These are phyloP conservation scores for Urochloa ruziziensis DNA, from an alignment of 176 grass and related monocot species.

Conservation along the genomic window DNA sequence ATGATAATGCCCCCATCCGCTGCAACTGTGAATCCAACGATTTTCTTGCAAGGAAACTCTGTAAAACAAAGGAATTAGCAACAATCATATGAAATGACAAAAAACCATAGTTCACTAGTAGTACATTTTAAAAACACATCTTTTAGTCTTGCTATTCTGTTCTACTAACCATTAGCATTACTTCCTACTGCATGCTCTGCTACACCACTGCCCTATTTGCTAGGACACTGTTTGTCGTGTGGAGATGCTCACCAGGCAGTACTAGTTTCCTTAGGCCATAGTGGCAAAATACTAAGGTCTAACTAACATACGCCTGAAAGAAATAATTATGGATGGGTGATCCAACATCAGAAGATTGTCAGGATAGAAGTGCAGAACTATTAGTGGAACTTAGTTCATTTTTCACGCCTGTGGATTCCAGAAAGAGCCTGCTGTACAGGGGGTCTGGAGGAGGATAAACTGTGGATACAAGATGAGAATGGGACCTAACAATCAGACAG, in stretches of 20 bases:
- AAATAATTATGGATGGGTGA: conserved; percentile 4
- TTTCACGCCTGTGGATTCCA: no score
- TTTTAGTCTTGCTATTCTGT: not conserved
- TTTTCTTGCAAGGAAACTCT: conserved; percentile 92
- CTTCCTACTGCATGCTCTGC: conserved; percentile 14
- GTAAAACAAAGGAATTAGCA: conserved; percentile 26
- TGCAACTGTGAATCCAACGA: conserved; percentile 79
- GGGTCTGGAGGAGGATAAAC: no score
- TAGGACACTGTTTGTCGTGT: not conserved
- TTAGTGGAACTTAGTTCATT: not conserved
- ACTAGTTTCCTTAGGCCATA: not conserved
- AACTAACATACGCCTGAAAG: not conserved
- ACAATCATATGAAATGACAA: conserved; percentile 20
- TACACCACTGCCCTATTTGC: conserved; percentile 5
- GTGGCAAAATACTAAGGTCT: not conserved
- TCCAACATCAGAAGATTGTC: not conserved
- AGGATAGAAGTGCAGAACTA: not conserved
- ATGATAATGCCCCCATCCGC: conserved; percentile 64
- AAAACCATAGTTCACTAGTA: not conserved
- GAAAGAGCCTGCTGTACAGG: no score
- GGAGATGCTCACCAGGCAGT: conserved; percentile 8
- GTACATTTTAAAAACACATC: not conserved
- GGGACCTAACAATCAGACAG: not conserved
- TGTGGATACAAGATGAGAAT: no score
- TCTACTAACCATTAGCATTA: not conserved